These are phyloP conservation scores for Curvularia verruculosa DNA, from an alignment of 2,329 filamentous ascomycete species.

Conservation along the genomic window DNA sequence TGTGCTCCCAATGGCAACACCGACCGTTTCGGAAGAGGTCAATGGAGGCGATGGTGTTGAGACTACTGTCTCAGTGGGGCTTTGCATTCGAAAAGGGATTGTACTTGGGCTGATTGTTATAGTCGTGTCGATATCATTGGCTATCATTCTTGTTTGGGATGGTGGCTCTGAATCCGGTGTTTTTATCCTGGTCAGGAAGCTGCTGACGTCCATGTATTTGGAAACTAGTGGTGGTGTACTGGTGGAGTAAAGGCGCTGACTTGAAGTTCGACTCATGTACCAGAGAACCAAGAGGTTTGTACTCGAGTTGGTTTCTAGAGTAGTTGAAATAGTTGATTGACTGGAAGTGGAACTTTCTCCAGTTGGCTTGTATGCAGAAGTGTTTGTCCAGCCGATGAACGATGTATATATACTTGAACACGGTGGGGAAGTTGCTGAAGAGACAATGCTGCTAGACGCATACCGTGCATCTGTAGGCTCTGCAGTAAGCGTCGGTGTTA, in stretches of 20 bases:
- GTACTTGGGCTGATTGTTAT: neutral
- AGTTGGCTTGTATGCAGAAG: neutral
- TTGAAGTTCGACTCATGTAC: too few species aligned
- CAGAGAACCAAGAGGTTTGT: neutral
- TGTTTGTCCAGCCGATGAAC: neutral
- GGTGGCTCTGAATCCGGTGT: neutral
- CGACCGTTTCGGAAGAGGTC: constrained; percentile 42
- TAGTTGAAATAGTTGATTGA: neutral
- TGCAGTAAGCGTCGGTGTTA: neutral
- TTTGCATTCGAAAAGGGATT: constrained; percentile 18
- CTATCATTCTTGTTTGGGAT: neutral
- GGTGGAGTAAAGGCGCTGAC: neutral
- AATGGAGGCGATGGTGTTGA: constrained; percentile 27
- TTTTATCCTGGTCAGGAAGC: constrained; percentile 1
- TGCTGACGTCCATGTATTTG: neutral
- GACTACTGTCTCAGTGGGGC: constrained; percentile 16
- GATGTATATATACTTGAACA: neutral
- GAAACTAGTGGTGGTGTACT: neutral
- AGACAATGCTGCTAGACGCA: neutral
- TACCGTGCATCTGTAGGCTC: neutral
- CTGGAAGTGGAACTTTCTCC: neutral
- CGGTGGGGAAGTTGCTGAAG: neutral
- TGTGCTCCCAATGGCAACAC: constrained; percentile 44
- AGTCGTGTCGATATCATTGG: neutral
- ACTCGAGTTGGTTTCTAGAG: neutral